These are phyloP conservation scores for Paradendryphiella salina DNA, from an alignment of 2,329 filamentous ascomycete species.

Conservation along the genomic window DNA sequence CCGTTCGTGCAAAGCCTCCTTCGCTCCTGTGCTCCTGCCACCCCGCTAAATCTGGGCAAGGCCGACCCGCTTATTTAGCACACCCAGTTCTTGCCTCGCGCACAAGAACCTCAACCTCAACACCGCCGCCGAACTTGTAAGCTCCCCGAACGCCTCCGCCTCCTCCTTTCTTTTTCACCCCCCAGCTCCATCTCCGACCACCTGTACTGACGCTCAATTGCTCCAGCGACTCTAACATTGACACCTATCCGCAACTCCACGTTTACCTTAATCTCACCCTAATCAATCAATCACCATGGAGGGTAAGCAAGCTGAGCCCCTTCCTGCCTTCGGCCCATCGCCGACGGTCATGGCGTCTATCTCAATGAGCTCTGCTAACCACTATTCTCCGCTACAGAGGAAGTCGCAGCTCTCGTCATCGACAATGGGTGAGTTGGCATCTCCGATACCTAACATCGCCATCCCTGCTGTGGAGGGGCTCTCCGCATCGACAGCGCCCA, in stretches of 20 bases:
- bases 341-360: conserved; percentile 24
- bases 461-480: conserved; percentile 48
- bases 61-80: conserved; percentile 50
- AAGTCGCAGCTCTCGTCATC: conserved; percentile 99
- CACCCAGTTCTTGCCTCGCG: conserved; percentile 47
- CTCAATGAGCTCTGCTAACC: conserved; percentile 46
- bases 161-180: conserved; percentile 34
- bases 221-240: conserved; percentile 36
- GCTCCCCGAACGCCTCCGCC: conserved; percentile 30
- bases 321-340: conserved; percentile 22
- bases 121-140: conserved; percentile 41
- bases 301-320: conserved; percentile 61
- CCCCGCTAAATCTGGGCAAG: conserved; percentile 47
- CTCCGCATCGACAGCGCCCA: conserved; percentile 32
- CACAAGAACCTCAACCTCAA: conserved; percentile 45
- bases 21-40: conserved; percentile 34
- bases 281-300: conserved; percentile 63
- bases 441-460: conserved; percentile 39
- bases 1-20: conserved; percentile 32
- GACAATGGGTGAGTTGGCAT: conserved; percentile 96
- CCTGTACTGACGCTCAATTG: conserved; percentile 37
- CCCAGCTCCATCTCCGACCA: conserved; percentile 25
- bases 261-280: conserved; percentile 45
- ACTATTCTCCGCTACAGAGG: conserved; percentile 67
- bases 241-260: conserved; percentile 38